These are phyloP conservation scores for Fusarium nelsonii DNA, from an alignment of 2,329 filamentous ascomycete species.

Conservation along the genomic window DNA sequence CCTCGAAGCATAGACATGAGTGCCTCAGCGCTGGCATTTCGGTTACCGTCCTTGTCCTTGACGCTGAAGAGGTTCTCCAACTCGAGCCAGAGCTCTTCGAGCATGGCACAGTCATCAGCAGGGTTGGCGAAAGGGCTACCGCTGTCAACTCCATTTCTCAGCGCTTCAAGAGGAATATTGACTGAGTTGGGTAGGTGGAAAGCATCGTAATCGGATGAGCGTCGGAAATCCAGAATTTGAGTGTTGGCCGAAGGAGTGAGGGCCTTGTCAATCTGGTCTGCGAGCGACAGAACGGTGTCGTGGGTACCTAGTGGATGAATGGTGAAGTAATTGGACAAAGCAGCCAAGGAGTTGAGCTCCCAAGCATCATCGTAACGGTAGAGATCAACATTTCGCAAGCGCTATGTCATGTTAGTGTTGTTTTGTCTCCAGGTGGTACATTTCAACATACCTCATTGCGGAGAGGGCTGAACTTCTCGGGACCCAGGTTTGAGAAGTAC, in stretches of 20 bases:
- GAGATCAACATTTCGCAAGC: slow-evolving; percentile 62
- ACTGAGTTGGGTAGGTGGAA: slow-evolving; percentile 61
- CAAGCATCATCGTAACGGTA: slow-evolving; percentile 68
- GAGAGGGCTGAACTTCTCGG: slow-evolving; percentile 62
- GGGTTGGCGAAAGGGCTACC: slow-evolving; percentile 56
- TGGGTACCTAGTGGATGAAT: slow-evolving; percentile 45
- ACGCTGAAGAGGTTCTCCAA: slow-evolving; percentile 60
- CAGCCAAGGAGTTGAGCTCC: slow-evolving; percentile 59
- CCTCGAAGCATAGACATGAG: slow-evolving; percentile 50
- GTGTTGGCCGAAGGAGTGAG: slow-evolving; percentile 48
- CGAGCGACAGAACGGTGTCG: slow-evolving; percentile 44
- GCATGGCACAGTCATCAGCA: slow-evolving; percentile 59
- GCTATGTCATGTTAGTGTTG: slow-evolving; percentile 51
- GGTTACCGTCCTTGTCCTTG: slow-evolving; percentile 46
- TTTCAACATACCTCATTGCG: slow-evolving; percentile 53
- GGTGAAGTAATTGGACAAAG: slow-evolving; percentile 54
- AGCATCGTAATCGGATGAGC: slow-evolving; percentile 55
- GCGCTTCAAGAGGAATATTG: slow-evolving; percentile 59
- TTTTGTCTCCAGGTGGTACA: rapidly evolving
- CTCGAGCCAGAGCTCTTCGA: slow-evolving; percentile 63
- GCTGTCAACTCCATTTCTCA: slow-evolving; percentile 47
- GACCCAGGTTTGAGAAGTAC: slow-evolving; percentile 67
- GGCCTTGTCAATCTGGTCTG: slow-evolving; percentile 46
- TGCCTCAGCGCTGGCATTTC: slow-evolving; percentile 47
- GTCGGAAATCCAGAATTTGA: slow-evolving; percentile 60